Evolutionary conservation across 2,329 filamentous ascomycete genomes (phyloP).

Genomic region (Aspergillus hiratsukae): DNA sequence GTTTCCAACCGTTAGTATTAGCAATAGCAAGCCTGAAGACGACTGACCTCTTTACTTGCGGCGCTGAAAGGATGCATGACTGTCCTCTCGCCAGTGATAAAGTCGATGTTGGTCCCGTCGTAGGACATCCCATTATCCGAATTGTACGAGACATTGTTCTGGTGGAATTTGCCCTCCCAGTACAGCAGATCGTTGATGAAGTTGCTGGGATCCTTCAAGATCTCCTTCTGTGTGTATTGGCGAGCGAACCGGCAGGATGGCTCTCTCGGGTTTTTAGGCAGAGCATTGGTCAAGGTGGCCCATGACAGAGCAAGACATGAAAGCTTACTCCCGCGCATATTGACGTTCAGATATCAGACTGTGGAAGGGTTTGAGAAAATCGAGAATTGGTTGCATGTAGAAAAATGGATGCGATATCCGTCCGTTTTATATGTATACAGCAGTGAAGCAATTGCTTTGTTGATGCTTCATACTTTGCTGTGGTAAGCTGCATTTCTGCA

Average conservation of each 20-base stretch:
- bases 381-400: background rate
- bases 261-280: background rate
- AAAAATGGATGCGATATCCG: background rate
- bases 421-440: background rate
- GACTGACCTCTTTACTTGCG: background rate
- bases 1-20: background rate
- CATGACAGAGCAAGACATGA: background rate
- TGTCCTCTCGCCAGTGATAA: constrained; percentile 22
- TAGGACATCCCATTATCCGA: constrained; percentile 41
- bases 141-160: constrained; percentile 41
- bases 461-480: background rate
- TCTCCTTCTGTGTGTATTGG: background rate
- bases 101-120: constrained; percentile 25
- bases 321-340: background rate
- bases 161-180: constrained; percentile 46
- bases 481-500: background rate
- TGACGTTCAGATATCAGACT: background rate
- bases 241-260: background rate
- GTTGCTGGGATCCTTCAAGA: background rate
- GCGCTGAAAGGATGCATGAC: background rate
- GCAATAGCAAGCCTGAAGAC: background rate
- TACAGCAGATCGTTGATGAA: constrained; percentile 35
- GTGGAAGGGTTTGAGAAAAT: background rate
- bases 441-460: background rate
- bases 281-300: background rate